These are phyloP conservation scores for Colletotrichum cordylinicola DNA, from an alignment of 2,329 filamentous ascomycete genomes.

Conservation along the genomic window DNA sequence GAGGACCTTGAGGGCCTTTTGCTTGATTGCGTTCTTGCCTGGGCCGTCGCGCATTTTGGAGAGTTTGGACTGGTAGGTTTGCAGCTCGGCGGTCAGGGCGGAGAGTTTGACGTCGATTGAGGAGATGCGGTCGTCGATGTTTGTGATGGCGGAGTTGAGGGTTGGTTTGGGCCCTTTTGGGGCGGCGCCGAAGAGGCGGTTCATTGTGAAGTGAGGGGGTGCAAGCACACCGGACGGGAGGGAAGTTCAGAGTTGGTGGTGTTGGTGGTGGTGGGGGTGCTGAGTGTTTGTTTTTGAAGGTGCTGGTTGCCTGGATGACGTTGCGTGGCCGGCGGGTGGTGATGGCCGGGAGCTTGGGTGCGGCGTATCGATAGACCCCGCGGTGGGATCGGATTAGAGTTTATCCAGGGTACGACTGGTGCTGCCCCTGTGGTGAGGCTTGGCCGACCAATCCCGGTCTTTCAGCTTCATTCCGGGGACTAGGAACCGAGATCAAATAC, in stretches of 20 bases:
- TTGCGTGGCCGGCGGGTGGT: not conserved
- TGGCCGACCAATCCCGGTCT: not conserved
- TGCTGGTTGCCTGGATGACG: not conserved
- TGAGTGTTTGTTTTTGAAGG: not conserved
- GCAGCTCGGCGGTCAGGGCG: slow-evolving; percentile 87
- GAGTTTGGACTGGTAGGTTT: slow-evolving; percentile 86
- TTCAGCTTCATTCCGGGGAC: not conserved
- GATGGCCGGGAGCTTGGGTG: not conserved
- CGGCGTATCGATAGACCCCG: slow-evolving; percentile 15
- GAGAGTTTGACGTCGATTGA: slow-evolving; percentile 94
- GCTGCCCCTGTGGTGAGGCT: not conserved
- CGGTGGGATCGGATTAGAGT: not conserved
- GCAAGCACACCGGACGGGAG: too few species aligned
- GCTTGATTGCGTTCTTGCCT: slow-evolving; percentile 89
- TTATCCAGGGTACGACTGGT: not conserved
- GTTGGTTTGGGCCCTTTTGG: slow-evolving; percentile 88
- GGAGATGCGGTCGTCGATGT: slow-evolving; percentile 84
- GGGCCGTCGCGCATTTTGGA: slow-evolving; percentile 94
- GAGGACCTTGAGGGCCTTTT: slow-evolving; percentile 92
- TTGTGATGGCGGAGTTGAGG: slow-evolving; percentile 81
- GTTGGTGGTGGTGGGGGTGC: not conserved
- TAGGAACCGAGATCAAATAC: not conserved
- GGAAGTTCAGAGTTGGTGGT: not conserved
- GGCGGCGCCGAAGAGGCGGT: slow-evolving; percentile 92
- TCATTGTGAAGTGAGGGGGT: slow-evolving; percentile 63